phyloP scores from a whole-genome alignment of 192 early-diverging fungal species.

The Phlyctochytrium planicorne region DNA sequence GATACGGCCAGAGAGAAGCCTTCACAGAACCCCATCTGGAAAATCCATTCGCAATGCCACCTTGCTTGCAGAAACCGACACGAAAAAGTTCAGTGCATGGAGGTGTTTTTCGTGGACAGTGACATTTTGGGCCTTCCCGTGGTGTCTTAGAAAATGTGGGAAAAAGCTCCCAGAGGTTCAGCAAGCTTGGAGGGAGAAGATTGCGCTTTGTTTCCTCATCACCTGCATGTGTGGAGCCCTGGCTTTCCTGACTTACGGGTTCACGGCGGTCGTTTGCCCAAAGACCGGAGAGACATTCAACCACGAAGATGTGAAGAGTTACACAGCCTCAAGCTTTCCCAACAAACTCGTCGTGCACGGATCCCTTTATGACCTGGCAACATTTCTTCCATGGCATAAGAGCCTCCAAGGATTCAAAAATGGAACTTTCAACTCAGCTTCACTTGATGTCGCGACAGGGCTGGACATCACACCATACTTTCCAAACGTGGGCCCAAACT shows the following conservation, averaged over 20 bases:
- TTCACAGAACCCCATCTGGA: not conserved
- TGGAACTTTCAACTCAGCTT: not conserved
- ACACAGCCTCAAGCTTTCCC: not conserved
- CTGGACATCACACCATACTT: constrained; percentile 37
- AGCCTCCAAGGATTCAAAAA: constrained; percentile 17
- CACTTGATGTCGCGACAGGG: constrained; percentile 14
- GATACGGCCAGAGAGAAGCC: not conserved
- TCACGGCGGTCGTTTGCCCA: constrained; percentile 27
- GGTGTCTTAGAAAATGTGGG: not conserved
- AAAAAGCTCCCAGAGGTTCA: not conserved
- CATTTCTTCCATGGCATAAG: constrained; percentile 20
- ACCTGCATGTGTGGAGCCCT: constrained; percentile 64
- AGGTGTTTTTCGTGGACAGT: not conserved
- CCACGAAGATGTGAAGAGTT: not conserved
- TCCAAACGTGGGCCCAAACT: constrained; percentile 1
- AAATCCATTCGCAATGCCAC: not conserved
- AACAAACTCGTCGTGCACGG: constrained; percentile 33
- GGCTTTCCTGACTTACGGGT: constrained; percentile 51
- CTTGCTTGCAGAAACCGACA: not conserved
- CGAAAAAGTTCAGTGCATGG: not conserved
- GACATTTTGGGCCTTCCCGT: constrained; percentile 4
- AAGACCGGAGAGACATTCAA: not conserved
- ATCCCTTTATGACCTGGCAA: constrained; percentile 31
- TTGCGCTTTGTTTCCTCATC: constrained; percentile 86
- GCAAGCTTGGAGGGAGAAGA: constrained; percentile 39